Percentiles rank a stretch among this genome's conserved stretches.
These are phyloP conservation scores for Penstemon eatonii DNA, from an alignment of 257 asterid genomes.

Conservation along the genomic window DNA sequence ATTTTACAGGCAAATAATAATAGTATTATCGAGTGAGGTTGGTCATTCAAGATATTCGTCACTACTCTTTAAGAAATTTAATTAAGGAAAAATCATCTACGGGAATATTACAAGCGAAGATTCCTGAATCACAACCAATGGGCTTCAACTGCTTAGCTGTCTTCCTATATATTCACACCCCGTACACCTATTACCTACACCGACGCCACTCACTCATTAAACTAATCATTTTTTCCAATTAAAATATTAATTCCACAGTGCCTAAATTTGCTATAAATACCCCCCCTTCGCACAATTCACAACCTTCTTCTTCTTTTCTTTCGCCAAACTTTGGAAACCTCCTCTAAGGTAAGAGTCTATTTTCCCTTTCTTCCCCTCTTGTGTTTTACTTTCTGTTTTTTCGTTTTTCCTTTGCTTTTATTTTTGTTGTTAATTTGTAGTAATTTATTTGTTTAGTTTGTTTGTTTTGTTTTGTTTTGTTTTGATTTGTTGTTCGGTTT, in stretches of 20 bases:
- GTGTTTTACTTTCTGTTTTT: not conserved
- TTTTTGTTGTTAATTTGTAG: not conserved
- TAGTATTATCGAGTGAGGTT: no score
- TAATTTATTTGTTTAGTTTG: not conserved
- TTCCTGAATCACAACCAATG: constrained; percentile 28
- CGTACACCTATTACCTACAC: constrained; percentile 30
- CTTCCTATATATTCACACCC: not conserved
- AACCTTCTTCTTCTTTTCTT: constrained; percentile 37
- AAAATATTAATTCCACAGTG: constrained; percentile 1
- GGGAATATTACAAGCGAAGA: constrained; percentile 29
- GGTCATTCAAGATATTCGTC: no score
- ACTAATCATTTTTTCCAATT: constrained; percentile 9
- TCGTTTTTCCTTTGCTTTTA: not conserved
- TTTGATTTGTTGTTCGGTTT: constrained; percentile 7
- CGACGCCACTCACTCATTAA: constrained; percentile 32
- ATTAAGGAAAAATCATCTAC: no score
- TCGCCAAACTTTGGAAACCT: constrained; percentile 25
- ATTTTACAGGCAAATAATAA: no score
- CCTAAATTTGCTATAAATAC: constrained; percentile 50
- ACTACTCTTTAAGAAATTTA: no score
- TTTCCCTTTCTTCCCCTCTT: not conserved
- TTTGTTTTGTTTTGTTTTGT: not conserved
- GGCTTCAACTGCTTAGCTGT: constrained; percentile 36
- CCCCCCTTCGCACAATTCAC: rapidly evolving
- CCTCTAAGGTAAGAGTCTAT: constrained; percentile 31